Conservation (phyloP, 2,329 filamentous ascomycete genomes). For the Fusarium musae region DNA sequence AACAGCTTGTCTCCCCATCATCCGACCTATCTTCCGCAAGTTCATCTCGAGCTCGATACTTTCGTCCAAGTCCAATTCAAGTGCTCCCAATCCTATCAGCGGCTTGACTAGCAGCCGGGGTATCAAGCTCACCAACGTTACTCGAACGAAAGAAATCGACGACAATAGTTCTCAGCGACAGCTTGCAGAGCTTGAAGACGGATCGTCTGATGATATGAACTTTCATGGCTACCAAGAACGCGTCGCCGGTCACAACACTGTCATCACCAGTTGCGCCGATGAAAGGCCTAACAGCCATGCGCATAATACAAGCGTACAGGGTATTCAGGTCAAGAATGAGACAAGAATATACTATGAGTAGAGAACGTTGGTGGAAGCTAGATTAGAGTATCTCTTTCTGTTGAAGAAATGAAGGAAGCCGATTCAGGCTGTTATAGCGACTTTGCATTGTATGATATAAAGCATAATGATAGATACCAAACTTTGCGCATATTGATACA, state of each 20-base stretch:
- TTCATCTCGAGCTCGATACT: slow-evolving; percentile 17
- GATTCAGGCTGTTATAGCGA: no score
- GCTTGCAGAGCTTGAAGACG: slow-evolving; percentile 25
- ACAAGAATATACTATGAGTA: slow-evolving; percentile 27
- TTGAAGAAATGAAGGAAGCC: background rate
- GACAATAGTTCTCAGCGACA: slow-evolving; percentile 32
- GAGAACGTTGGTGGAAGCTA: fast-evolving
- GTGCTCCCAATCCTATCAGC: slow-evolving; percentile 21
- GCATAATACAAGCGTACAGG: background rate
- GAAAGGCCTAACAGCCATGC: background rate
- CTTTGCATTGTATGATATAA: background rate
- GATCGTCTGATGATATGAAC: slow-evolving; percentile 25
- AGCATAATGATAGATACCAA: background rate
- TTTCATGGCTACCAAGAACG: slow-evolving; percentile 18
- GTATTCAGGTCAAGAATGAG: slow-evolving; percentile 34
- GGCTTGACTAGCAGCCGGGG: slow-evolving; percentile 28
- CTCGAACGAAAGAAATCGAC: slow-evolving; percentile 22
- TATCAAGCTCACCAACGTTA: slow-evolving; percentile 24
- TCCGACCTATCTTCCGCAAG: slow-evolving; percentile 23
- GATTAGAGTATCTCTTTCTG: no score
- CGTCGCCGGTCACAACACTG: slow-evolving; percentile 10
- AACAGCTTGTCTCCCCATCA: slow-evolving; percentile 29
- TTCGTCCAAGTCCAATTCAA: slow-evolving; percentile 22
- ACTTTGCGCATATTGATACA: background rate
- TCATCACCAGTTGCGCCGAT: slow-evolving; percentile 8